These are phyloP conservation scores for Ceriops tagal DNA, from an alignment of 345 rosid genomes.

Conservation along the genomic window DNA sequence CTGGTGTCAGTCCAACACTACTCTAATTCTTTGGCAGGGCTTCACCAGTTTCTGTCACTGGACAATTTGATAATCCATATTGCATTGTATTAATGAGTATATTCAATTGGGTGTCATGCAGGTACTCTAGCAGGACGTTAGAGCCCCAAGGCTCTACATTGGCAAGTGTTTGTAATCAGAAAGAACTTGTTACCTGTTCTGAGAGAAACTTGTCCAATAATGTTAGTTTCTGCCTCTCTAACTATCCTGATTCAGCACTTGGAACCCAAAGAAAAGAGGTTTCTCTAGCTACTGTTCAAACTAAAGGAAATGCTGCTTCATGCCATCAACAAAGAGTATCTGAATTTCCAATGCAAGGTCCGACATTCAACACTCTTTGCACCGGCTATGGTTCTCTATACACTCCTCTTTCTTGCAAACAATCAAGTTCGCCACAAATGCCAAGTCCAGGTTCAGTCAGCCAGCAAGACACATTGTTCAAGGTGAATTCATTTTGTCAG, in stretches of 20 bases:
- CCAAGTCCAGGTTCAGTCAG: slow-evolving; percentile 56
- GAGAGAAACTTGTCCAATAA: slow-evolving; percentile 30
- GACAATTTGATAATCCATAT: not conserved
- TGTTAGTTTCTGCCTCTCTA: slow-evolving; percentile 24
- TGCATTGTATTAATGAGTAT: slow-evolving; percentile 12
- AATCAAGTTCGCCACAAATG: slow-evolving; percentile 37
- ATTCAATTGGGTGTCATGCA: slow-evolving; percentile 31
- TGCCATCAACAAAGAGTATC: slow-evolving; percentile 40
- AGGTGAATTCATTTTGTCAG: slow-evolving; percentile 34
- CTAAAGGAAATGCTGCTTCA: slow-evolving; percentile 39
- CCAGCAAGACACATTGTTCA: slow-evolving; percentile 46
- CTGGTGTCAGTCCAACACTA: not conserved
- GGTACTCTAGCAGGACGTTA: slow-evolving; percentile 53
- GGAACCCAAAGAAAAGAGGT: slow-evolving; percentile 43
- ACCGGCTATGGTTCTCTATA: slow-evolving; percentile 37
- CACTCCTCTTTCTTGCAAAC: slow-evolving; percentile 33
- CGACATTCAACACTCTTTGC: slow-evolving; percentile 31
- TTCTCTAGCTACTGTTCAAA: slow-evolving; percentile 30
- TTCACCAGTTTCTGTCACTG: not conserved
- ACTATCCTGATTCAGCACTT: slow-evolving; percentile 37
- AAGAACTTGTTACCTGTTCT: slow-evolving; percentile 24
- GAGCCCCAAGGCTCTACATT: slow-evolving; percentile 40
- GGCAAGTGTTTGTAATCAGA: slow-evolving; percentile 26
- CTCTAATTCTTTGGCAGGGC: not conserved
- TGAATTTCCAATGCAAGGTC: slow-evolving; percentile 41